phyloP scores from a whole-genome alignment of 768 basidiomycete species.

The Crassisporium funariophilum region DNA sequence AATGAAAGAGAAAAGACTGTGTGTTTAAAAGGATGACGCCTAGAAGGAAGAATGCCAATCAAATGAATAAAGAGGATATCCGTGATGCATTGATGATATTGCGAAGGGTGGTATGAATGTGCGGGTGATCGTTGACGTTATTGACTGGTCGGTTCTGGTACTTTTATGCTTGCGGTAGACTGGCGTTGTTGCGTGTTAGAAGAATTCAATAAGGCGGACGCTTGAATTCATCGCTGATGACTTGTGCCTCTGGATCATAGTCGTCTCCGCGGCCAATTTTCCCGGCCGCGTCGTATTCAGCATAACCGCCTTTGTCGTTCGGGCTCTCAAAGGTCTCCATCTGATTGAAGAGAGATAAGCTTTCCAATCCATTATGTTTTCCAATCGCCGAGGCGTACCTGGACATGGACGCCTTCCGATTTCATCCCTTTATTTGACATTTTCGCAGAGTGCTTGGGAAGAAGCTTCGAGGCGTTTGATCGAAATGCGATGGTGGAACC shows the following conservation, averaged over 20 bases:
- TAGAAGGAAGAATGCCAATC: not conserved
- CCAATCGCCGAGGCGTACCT: slow-evolving; percentile 37
- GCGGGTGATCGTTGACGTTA: too few relatives aligned
- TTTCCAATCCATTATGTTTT: slow-evolving; percentile 6
- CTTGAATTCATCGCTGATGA: slow-evolving; percentile 65
- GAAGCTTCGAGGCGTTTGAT: slow-evolving; percentile 34
- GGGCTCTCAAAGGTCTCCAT: slow-evolving; percentile 67
- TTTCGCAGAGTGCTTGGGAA: slow-evolving; percentile 38
- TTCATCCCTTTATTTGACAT: slow-evolving; percentile 36
- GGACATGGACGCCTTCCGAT: slow-evolving; percentile 60
- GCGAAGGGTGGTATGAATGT: too few relatives aligned
- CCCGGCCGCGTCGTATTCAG: slow-evolving; percentile 62
- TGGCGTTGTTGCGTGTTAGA: not conserved
- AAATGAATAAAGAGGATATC: not conserved
- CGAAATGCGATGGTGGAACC: slow-evolving; percentile 66
- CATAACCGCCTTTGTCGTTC: slow-evolving; percentile 39
- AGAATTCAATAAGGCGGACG: slow-evolving; percentile 45
- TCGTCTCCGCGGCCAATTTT: slow-evolving; percentile 44
- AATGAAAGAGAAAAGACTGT: not conserved
- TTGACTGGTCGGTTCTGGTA: too few relatives aligned
- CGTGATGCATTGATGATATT: not conserved
- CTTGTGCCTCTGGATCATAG: slow-evolving; percentile 63
- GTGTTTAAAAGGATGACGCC: not conserved
- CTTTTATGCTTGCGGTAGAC: not conserved
- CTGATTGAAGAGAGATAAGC: slow-evolving; percentile 31